Conservation (phyloP, 1,284 basidiomycete genomes). For the Coniophora puteana region DNA sequence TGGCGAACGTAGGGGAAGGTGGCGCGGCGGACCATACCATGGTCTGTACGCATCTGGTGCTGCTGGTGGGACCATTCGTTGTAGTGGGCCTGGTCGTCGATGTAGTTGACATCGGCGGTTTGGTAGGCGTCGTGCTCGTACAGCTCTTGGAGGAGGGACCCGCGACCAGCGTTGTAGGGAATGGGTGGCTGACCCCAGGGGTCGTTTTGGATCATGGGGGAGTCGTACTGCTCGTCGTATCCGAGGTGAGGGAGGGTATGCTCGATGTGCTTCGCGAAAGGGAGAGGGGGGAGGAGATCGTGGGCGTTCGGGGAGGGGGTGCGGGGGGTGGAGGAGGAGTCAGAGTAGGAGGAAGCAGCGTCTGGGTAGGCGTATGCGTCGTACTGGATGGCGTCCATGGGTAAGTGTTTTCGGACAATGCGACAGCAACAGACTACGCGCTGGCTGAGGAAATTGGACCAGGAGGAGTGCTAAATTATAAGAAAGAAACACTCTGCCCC, state of each 20-base stretch:
- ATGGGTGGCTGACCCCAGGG: slow-evolving; percentile 15
- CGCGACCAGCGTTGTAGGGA: slow-evolving; percentile 38
- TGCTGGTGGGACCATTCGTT: slow-evolving; percentile 34
- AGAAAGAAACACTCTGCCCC: slow-evolving; percentile 28
- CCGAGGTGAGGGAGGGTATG: slow-evolving; percentile 49
- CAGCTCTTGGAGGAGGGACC: slow-evolving; percentile 64
- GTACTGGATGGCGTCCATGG: slow-evolving; percentile 50
- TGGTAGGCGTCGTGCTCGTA: slow-evolving; percentile 53
- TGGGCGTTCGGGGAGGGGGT: slow-evolving; percentile 60
- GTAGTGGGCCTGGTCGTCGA: slow-evolving; percentile 36
- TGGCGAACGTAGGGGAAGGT: slow-evolving; percentile 72
- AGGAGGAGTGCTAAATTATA: slow-evolving; percentile 27
- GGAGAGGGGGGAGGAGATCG: slow-evolving; percentile 40
- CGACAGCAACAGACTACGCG: background rate
- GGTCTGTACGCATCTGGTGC: slow-evolving; percentile 27
- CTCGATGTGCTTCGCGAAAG: slow-evolving; percentile 43
- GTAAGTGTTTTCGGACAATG: slow-evolving; percentile 6
- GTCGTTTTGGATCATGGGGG: slow-evolving; percentile 32
- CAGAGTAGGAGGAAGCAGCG: slow-evolving; percentile 44
- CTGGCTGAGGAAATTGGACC: slow-evolving; percentile 5
- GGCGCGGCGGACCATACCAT: slow-evolving; percentile 54
- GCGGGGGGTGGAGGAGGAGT: slow-evolving; percentile 58
- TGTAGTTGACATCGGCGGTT: slow-evolving; percentile 29
- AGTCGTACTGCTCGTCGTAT: slow-evolving; percentile 36
- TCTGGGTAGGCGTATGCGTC: slow-evolving; percentile 62